Evolutionary conservation across 768 basidiomycete genomes (phyloP).

Genomic region (Mycena haematopus): DNA sequence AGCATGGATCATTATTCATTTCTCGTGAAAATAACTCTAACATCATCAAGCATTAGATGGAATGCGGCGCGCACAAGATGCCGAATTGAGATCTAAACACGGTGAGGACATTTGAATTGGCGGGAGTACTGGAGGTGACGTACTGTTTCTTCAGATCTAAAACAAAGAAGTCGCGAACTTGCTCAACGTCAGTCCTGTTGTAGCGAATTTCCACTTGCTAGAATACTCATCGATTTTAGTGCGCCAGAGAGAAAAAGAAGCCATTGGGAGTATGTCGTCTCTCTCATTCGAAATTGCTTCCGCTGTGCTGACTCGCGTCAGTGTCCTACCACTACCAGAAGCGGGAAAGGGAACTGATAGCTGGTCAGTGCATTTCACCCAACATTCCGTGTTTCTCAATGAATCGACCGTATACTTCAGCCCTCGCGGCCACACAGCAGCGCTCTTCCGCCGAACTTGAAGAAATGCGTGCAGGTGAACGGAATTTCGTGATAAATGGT

Average conservation of each 20-base stretch:
- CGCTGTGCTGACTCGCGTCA: not conserved
- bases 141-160: slow-evolving; percentile 11
- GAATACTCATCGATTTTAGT: slow-evolving; percentile 7
- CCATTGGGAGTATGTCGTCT: slow-evolving; percentile 17
- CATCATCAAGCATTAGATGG: slow-evolving; percentile 12
- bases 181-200: slow-evolving; percentile 4
- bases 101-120: not conserved
- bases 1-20: not conserved
- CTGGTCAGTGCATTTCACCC: slow-evolving; percentile 1
- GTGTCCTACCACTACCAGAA: slow-evolving; percentile 29
- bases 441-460: slow-evolving; percentile 22
- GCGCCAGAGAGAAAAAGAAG: slow-evolving; percentile 25
- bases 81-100: slow-evolving; percentile 22
- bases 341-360: slow-evolving; percentile 21
- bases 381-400: not conserved
- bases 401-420: not conserved
- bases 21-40: not conserved
- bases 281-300: not conserved
- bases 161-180: slow-evolving; percentile 22
- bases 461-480: slow-evolving; percentile 20
- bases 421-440: slow-evolving; percentile 19
- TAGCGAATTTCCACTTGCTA: not conserved
- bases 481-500: no score
- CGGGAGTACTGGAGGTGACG: not conserved
- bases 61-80: slow-evolving; percentile 22